Conservation (phyloP, 2,329 filamentous ascomycete species). For the Alternaria sp. region DNA sequence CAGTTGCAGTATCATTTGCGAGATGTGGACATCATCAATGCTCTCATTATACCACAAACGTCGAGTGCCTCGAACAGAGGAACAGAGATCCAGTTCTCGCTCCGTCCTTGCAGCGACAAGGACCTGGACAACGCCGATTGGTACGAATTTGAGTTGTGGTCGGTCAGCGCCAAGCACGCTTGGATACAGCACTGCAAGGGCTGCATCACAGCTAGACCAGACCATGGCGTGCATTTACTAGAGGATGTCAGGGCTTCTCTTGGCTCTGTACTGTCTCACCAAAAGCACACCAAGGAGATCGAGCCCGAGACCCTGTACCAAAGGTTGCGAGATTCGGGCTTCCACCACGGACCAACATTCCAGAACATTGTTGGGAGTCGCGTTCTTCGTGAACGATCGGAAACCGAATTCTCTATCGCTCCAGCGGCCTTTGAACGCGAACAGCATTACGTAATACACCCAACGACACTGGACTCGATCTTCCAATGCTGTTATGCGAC, state of each 20-base stretch:
- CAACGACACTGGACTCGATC: conserved; percentile 16
- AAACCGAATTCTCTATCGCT: neutral
- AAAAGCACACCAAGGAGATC: conserved; percentile 6
- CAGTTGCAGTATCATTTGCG: conserved; percentile 15
- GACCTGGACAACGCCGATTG: conserved; percentile 1
- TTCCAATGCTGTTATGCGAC: conserved; percentile 8
- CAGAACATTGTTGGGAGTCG: conserved; percentile 8
- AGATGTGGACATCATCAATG: conserved; percentile 26
- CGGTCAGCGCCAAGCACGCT: neutral
- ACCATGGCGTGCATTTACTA: neutral
- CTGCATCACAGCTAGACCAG: neutral
- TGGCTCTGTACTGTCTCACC: neutral
- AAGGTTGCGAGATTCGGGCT: conserved; percentile 50
- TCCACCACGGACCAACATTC: conserved; percentile 22
- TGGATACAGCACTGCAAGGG: conserved; percentile 7
- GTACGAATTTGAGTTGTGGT: conserved; percentile 5
- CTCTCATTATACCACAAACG: conserved; percentile 24
- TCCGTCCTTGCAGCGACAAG: conserved; percentile 3
- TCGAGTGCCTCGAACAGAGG: conserved; percentile 5
- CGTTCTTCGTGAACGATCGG: neutral
- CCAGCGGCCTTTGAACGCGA: neutral
- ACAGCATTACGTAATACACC: conserved; percentile 12
- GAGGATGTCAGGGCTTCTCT: neutral
- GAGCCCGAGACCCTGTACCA: conserved; percentile 30
- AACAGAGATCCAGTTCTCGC: conserved; percentile 14